phyloP scores from a whole-genome alignment of 108 stramenopile species.

The Skeletonema costatum region DNA sequence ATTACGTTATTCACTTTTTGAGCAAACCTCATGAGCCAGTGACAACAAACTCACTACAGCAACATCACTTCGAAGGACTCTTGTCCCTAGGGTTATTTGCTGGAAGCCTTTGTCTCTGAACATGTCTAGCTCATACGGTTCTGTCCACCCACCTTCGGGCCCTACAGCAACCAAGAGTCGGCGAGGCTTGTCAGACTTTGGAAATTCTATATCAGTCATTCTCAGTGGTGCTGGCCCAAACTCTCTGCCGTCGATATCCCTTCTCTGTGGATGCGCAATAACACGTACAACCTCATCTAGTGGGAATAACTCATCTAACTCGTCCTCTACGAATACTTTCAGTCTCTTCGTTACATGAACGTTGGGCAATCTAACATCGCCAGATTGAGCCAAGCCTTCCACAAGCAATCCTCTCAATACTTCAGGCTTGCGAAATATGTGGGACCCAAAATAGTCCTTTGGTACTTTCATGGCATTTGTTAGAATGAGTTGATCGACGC shows the following conservation, averaged over 20 bases:
- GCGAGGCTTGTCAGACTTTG: slow-evolving; percentile 34
- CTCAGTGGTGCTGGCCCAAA: slow-evolving; percentile 22
- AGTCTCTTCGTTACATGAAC: slow-evolving; percentile 53
- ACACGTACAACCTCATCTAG: slow-evolving; percentile 63
- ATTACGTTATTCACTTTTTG: background rate
- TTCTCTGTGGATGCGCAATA: slow-evolving; percentile 79
- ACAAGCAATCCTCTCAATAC: slow-evolving; percentile 59
- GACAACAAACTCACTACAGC: slow-evolving; percentile 85
- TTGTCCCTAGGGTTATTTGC: slow-evolving; percentile 75
- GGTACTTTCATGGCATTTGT: slow-evolving; percentile 78
- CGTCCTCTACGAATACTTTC: slow-evolving; percentile 53
- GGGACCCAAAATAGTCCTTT: slow-evolving; percentile 93
- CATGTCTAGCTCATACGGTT: slow-evolving; percentile 82
- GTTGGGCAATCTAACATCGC: slow-evolving; percentile 72
- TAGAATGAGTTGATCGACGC: slow-evolving; percentile 81
- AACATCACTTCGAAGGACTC: slow-evolving; percentile 90
- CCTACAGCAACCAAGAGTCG: slow-evolving; percentile 75
- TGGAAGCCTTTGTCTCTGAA: slow-evolving; percentile 77
- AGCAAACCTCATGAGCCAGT: slow-evolving; percentile 80
- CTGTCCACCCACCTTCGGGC: slow-evolving; percentile 95
- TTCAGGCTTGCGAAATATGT: slow-evolving; percentile 79
- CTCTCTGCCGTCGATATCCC: slow-evolving; percentile 1
- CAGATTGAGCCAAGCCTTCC: slow-evolving; percentile 83
- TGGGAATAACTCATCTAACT: slow-evolving; percentile 73
- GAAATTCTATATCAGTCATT: slow-evolving; percentile 69